Evolutionary conservation across 2,329 filamentous ascomycete species (phyloP).

Genomic region (Parascedosporium putredinis): DNA sequence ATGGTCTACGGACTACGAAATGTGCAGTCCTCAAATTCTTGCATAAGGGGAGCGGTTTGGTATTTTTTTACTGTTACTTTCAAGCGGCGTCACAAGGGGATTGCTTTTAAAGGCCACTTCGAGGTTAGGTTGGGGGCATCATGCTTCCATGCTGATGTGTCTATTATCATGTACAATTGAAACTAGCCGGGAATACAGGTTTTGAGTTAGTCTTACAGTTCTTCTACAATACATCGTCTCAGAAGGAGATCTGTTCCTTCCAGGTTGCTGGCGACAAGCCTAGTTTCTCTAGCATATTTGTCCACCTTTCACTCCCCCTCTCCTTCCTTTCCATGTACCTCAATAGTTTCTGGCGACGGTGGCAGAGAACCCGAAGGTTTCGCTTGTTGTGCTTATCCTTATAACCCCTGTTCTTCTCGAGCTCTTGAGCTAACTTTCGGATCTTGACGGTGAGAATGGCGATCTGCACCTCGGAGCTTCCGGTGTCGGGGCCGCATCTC

Average conservation of each 20-base stretch:
- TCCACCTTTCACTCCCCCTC: constrained; percentile 82
- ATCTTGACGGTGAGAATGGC: constrained; percentile 95
- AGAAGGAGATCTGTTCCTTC: constrained; percentile 78
- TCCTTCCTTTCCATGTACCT: constrained; percentile 83
- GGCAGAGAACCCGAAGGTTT: constrained; percentile 74
- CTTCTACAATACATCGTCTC: not conserved
- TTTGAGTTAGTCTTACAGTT: constrained; percentile 9
- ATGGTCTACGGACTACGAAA: not conserved
- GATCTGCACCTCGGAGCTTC: constrained; percentile 94
- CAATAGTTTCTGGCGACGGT: constrained; percentile 80
- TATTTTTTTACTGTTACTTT: no score
- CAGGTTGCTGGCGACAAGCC: constrained; percentile 82
- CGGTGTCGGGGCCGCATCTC: constrained; percentile 83
- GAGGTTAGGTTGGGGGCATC: not conserved
- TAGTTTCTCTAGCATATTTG: constrained; percentile 70
- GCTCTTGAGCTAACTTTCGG: constrained; percentile 60
- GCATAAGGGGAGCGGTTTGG: not conserved
- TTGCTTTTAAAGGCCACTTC: not conserved
- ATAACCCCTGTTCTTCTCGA: constrained; percentile 57
- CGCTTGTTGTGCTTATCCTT: constrained; percentile 93
- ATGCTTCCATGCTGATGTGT: constrained; percentile 2
- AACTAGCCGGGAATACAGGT: constrained; percentile 5
- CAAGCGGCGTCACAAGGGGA: constrained; percentile 2
- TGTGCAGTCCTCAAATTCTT: not conserved
- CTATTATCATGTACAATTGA: constrained; percentile 7